These are phyloP conservation scores for Prunus mongolica DNA, from an alignment of 306 rosid species.

Conservation along the genomic window DNA sequence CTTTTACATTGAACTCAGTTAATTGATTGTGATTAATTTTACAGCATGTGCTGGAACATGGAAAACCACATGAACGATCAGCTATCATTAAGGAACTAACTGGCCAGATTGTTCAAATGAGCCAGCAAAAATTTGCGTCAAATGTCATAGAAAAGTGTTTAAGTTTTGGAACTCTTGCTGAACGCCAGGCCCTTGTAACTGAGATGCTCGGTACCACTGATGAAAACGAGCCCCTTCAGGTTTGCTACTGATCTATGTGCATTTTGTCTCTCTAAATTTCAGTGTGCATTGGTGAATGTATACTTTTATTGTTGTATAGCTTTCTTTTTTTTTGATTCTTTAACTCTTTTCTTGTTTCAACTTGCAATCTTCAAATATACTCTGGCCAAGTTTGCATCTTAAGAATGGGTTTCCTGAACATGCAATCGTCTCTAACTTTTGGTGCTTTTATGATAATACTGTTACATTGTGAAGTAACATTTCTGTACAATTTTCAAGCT, in stretches of 20 bases:
- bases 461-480: neutral
- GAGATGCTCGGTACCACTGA: conserved; percentile 97
- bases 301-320: neutral
- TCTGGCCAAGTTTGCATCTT: neutral
- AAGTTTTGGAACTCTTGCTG: conserved; percentile 68
- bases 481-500: neutral
- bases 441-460: neutral
- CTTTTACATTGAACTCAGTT: neutral
- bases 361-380: neutral
- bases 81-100: conserved; percentile 76
- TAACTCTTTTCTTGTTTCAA: neutral
- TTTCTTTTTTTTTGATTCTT: neutral
- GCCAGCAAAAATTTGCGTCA: conserved; percentile 98
- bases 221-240: conserved; percentile 99
- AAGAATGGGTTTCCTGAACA: neutral
- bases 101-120: conserved; percentile 89
- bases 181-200: conserved; percentile 70
- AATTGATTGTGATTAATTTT: conserved; percentile 2
- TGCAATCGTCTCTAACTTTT: neutral
- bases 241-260: conserved; percentile 25
- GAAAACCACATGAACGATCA: conserved; percentile 78
- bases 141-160: conserved; percentile 89
- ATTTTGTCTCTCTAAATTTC: neutral
- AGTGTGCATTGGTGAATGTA: neutral
- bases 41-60: conserved; percentile 91